Evolutionary conservation across 805 yeast genomes (phyloP).

Genomic region (Candida gorgasii): DNA sequence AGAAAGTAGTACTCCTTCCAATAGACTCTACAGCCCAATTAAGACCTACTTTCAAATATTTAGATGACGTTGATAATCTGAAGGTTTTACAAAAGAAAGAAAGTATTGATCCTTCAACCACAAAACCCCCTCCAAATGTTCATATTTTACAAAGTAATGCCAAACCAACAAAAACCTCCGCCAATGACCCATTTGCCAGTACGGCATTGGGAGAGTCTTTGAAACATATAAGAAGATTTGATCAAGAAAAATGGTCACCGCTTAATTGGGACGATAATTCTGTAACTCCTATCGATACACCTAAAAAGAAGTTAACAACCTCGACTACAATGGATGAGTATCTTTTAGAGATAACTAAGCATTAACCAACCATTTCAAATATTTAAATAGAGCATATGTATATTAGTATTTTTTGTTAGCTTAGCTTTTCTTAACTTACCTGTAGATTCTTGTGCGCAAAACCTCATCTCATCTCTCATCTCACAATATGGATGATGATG

Average conservation of each 20-base stretch:
- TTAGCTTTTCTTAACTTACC: too few relatives aligned
- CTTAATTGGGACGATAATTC: constrained; percentile 28
- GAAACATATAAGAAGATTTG: constrained; percentile 38
- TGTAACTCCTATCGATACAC: background rate
- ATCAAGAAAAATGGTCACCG: constrained; percentile 42
- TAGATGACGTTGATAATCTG: constrained; percentile 58
- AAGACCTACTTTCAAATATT: constrained; percentile 77
- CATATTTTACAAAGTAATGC: constrained; percentile 45
- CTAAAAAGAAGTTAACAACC: constrained; percentile 18
- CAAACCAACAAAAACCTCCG: constrained; percentile 21
- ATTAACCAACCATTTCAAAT: too few relatives aligned
- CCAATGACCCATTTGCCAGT: constrained; percentile 18
- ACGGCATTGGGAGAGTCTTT: constrained; percentile 40
- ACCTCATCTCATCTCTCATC: constrained; percentile 13
- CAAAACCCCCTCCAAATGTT: constrained; percentile 28
- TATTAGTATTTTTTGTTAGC: too few relatives aligned
- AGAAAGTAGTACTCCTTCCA: constrained; percentile 61
- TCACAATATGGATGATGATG: constrained; percentile 52
- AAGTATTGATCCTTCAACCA: constrained; percentile 26
- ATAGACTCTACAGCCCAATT: constrained; percentile 71
- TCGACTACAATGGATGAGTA: constrained; percentile 28
- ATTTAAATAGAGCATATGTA: too few relatives aligned
- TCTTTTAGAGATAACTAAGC: constrained; percentile 22
- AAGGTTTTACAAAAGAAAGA: constrained; percentile 41
- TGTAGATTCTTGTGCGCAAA: too few relatives aligned